Evolutionary conservation across 768 basidiomycete species (phyloP), one percentile per base, ranked within the genome.

Genomic region (Hortiboletus campestris): DNA sequence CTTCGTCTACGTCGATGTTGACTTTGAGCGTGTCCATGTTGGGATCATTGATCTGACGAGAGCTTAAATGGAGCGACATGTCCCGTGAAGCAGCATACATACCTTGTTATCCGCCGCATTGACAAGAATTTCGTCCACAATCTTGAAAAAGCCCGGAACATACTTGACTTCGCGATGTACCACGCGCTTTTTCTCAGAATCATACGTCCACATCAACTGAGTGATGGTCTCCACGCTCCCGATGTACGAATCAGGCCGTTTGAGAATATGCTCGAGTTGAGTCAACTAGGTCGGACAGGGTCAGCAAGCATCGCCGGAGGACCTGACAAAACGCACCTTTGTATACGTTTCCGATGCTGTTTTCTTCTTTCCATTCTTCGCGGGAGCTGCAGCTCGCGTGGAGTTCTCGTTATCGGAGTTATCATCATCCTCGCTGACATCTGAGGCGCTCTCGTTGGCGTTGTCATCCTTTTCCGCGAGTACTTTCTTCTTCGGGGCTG

Each of bases 41-140:
- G 2, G 83, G 49, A 70, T 98, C 96, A 61, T 96, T 98, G 65
- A 96, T 90, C 96, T 99, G 55, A 5, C 43, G 12, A 35, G 25
- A 8, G 9, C 17, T 46, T 19, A 38, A 31, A 31, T 19, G n/a
- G 47, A 9, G 32, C 22, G 4, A 44, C 44, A 35, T 9, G 13
- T 22, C 17, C 1, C 20, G 19, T 14, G 34, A 44, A 44, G 49
- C 3, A 45, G 38, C 14, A n/a, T 10, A 71, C 78, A 53, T 59
- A 91, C 96, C 87, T 99, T 99, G 76, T 98, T 97, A 71, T 99
- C 97, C 4, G 97, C 97, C 20, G 97, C 97, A 72, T 99, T 99
- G 64, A 99, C 97, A 3, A 99, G 78, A 66, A 99, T 99, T 75
- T 99, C 97, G 66, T 99, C 97, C 14, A 99, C 88, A 65, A 99